Conservation (phyloP, 306 rosid genomes). For the Amphicarpaea edgeworthii region DNA sequence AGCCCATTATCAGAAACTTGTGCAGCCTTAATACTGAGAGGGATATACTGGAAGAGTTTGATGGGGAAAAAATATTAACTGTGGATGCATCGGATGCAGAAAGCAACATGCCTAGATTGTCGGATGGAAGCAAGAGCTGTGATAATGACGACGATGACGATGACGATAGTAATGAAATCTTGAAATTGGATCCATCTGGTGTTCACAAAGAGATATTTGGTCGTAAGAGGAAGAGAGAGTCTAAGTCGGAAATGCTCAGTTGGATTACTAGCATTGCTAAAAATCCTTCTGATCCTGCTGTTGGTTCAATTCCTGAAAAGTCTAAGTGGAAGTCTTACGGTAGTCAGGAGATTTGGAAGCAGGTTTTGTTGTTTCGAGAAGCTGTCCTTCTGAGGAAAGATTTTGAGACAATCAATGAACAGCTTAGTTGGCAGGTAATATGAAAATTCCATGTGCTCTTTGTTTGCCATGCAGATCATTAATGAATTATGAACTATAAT, state of each 20-base stretch:
- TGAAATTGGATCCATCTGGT: constrained; percentile 48
- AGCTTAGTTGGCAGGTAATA: constrained; percentile 68
- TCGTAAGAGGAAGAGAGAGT: constrained; percentile 63
- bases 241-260: constrained; percentile 52
- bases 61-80: neutral
- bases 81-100: constrained; percentile 37
- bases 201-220: constrained; percentile 44
- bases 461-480: neutral
- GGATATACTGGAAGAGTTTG: constrained; percentile 28
- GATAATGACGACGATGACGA: constrained; percentile 19
- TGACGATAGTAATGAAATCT: constrained; percentile 37
- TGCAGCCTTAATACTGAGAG: constrained; percentile 17
- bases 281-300: constrained; percentile 69
- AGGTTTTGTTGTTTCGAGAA: constrained; percentile 76
- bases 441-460: constrained; percentile 12
- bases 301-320: constrained; percentile 72
- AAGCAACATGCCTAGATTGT: constrained; percentile 43
- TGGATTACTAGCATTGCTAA: constrained; percentile 73
- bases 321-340: constrained; percentile 71
- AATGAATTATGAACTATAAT: constrained; percentile 3
- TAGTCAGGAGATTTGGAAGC: constrained; percentile 71
- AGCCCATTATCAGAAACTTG: constrained; percentile 13
- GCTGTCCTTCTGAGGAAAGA: constrained; percentile 57
- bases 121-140: constrained; percentile 45
- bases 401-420: constrained; percentile 54